Conservation (phyloP, 169 alveolate genomes). For the Plasmodium sp. region DNA sequence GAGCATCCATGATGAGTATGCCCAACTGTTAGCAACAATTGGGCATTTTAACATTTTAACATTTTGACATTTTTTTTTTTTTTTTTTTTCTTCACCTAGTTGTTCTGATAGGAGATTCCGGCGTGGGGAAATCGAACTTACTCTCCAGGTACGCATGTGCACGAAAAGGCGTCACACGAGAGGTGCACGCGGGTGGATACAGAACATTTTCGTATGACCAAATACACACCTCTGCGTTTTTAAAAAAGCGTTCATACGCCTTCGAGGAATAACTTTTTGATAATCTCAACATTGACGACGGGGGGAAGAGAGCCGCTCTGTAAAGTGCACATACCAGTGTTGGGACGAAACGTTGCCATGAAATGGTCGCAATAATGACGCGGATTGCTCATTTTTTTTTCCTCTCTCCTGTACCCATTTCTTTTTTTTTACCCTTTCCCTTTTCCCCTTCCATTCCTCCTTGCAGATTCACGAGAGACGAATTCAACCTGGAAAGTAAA, state of each 20-base stretch:
- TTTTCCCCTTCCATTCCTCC: conserved; percentile 30
- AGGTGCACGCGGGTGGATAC: background rate
- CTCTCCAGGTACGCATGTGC: conserved; percentile 85
- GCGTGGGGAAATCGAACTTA: conserved; percentile 97
- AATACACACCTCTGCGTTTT: background rate
- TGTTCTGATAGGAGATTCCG: conserved; percentile 95
- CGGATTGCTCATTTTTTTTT: background rate
- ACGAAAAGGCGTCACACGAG: background rate
- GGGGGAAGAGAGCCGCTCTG: background rate
- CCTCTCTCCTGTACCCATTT: background rate
- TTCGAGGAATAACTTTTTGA: background rate
- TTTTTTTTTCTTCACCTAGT: conserved; percentile 32
- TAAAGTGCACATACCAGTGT: background rate
- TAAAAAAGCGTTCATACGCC: background rate
- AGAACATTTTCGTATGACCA: background rate
- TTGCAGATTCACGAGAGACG: conserved; percentile 94
- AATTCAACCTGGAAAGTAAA: conserved; percentile 95
- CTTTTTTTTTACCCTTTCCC: background rate
- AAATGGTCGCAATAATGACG: background rate
- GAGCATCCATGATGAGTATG: background rate
- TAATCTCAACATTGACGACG: background rate
- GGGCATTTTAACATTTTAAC: background rate
- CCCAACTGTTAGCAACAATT: background rate
- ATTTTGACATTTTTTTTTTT: background rate
- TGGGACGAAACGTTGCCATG: background rate